Evolutionary conservation across 1,284 basidiomycete species (phyloP).

Genomic region (Sanghuangporus sanghuang): DNA sequence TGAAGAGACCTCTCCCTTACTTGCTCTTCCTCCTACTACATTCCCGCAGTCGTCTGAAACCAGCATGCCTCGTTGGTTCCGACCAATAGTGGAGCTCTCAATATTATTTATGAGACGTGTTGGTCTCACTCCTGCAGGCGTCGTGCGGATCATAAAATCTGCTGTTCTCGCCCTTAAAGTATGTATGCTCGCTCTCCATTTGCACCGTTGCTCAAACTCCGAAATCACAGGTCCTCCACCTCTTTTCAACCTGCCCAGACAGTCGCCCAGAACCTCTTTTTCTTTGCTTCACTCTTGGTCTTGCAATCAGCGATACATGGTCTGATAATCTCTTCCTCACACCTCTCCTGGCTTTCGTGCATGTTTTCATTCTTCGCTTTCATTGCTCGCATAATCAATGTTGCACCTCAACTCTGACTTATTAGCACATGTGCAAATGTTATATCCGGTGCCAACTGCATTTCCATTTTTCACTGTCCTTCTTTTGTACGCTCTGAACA

Average conservation of each 20-base stretch:
- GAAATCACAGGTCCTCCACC: background rate
- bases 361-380: conserved; percentile 10
- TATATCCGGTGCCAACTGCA: background rate
- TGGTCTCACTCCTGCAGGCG: background rate
- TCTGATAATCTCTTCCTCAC: conserved; percentile 8
- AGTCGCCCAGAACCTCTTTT: conserved; percentile 14
- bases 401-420: background rate
- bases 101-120: background rate
- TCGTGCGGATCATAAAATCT: conserved; percentile 10
- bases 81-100: background rate
- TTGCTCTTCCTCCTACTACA: conserved; percentile 3
- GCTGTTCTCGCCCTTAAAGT: conserved; percentile 8
- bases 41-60: background rate
- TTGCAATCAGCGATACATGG: conserved; percentile 15
- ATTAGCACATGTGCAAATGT: background rate
- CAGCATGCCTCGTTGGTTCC: background rate
- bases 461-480: no score
- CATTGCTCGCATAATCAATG: conserved; percentile 4
- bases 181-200: background rate
- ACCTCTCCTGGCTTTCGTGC: conserved; percentile 6
- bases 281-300: conserved; percentile 1
- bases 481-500: no score
- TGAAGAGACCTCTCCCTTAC: background rate
- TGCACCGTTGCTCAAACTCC: background rate
- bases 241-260: conserved; percentile 7